Conservation (phyloP, 2,329 filamentous ascomycete species). For the Fusarium verrucosum region DNA sequence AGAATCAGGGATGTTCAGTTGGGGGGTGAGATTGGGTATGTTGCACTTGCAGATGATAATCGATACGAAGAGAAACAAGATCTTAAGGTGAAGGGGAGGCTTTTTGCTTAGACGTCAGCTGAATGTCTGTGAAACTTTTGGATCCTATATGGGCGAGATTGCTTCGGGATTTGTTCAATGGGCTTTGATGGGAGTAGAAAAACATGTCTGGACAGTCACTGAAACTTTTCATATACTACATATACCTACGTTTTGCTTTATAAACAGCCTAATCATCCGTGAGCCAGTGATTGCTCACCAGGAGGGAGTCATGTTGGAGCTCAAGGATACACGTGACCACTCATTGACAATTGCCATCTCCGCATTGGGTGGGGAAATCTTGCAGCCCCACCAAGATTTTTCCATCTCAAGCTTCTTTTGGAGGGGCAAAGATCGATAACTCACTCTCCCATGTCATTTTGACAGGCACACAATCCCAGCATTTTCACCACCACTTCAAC, state of each 20-base stretch:
- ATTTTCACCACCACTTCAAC: neutral
- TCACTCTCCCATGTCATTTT: conserved; percentile 1
- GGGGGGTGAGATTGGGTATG: neutral
- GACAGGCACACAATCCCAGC: neutral
- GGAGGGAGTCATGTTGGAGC: neutral
- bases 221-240: too few species aligned
- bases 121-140: too few species aligned
- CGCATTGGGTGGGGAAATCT: conserved; percentile 33
- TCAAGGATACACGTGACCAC: conserved; percentile 20
- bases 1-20: neutral
- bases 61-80: neutral
- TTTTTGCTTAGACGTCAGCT: neutral
- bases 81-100: neutral
- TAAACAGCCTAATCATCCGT: too few species aligned
- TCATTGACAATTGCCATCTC: conserved; percentile 30
- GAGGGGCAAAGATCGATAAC: conserved; percentile 40
- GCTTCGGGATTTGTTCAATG: neutral
- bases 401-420: conserved; percentile 33
- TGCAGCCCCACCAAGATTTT: conserved; percentile 38
- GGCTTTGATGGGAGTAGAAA: too few species aligned
- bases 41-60: neutral
- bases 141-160: neutral
- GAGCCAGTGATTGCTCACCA: too few species aligned
- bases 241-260: too few species aligned
- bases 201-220: too few species aligned